A percentile compares a stretch with the other conserved stretches of the same genome.
Evolutionary conservation across 2,329 filamentous ascomycete species (phyloP).

Genomic region (Cordyceps pruinosa): DNA sequence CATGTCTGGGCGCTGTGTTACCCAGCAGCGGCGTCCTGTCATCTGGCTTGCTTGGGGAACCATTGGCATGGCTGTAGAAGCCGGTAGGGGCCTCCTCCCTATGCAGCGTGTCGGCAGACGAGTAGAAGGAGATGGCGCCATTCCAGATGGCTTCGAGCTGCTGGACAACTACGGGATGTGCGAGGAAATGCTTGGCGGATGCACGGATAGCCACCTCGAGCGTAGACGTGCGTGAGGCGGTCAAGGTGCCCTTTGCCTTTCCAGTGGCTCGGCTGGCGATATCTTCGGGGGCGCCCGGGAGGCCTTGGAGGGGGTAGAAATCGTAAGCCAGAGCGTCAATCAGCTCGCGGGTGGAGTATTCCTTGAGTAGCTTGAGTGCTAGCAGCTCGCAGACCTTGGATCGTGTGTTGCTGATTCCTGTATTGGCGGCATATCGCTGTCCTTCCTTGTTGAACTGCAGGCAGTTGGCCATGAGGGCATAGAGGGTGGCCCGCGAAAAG

Average conservation of each 20-base stretch:
- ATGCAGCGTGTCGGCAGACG: slow-evolving; percentile 77
- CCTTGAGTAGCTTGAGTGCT: slow-evolving; percentile 81
- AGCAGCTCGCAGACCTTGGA: slow-evolving; percentile 86
- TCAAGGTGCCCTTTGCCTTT: slow-evolving; percentile 40
- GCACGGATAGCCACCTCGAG: slow-evolving; percentile 90
- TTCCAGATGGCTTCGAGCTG: slow-evolving; percentile 98
- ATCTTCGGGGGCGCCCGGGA: slow-evolving; percentile 42
- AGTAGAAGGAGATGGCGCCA: slow-evolving; percentile 90
- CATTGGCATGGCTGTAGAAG: slow-evolving; percentile 18
- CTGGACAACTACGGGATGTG: slow-evolving; percentile 85
- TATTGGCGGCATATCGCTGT: slow-evolving; percentile 73
- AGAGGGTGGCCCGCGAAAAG: slow-evolving; percentile 79
- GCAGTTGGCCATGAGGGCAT: slow-evolving; percentile 88
- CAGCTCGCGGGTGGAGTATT: slow-evolving; percentile 81
- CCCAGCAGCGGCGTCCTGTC: slow-evolving; percentile 46
- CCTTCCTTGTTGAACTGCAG: slow-evolving; percentile 88
- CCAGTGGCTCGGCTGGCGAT: slow-evolving; percentile 27
- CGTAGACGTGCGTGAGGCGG: slow-evolving; percentile 74
- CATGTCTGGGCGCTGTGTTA: slow-evolving; percentile 25
- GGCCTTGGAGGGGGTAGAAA: slow-evolving; percentile 84
- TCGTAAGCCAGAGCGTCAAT: slow-evolving; percentile 94
- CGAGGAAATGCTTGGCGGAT: slow-evolving; percentile 85
- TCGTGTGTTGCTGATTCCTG: slow-evolving; percentile 75
- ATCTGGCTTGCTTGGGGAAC: slow-evolving; percentile 30
- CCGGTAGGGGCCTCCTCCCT: slow-evolving; percentile 39